These are phyloP conservation scores for Schwanniomyces polymorphus DNA, from an alignment of 805 yeast genomes.

Conservation along the genomic window DNA sequence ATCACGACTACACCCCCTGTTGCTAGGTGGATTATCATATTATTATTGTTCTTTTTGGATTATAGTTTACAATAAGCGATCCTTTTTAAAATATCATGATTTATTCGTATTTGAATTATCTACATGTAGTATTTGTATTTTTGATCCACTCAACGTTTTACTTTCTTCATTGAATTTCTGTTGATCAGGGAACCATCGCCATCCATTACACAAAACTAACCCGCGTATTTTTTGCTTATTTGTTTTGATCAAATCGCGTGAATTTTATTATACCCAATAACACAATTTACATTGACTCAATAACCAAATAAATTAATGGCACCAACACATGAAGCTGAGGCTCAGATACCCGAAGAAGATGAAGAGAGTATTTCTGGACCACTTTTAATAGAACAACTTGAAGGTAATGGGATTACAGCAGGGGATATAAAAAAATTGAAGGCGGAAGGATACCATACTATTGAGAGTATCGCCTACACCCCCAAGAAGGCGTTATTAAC, in stretches of 20 bases:
- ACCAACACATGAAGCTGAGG: constrained; percentile 1
- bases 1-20: neutral
- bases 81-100: too few relatives aligned
- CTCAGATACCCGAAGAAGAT: constrained; percentile 21
- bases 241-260: neutral
- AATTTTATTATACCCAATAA: neutral
- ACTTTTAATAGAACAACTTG: constrained; percentile 42
- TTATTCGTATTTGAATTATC: too few relatives aligned
- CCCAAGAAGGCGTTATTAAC: constrained; percentile 76
- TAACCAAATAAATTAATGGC: constrained; percentile 3
- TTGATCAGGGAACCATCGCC: neutral
- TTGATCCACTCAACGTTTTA: too few relatives aligned
- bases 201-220: neutral
- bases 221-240: neutral
- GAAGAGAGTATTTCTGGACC: constrained; percentile 42
- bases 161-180: too few relatives aligned
- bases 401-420: constrained; percentile 84
- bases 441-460: constrained; percentile 85
- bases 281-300: neutral
- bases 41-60: too few relatives aligned
- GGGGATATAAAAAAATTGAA: constrained; percentile 77
- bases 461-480: constrained; percentile 89
- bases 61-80: too few relatives aligned
- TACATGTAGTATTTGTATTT: too few relatives aligned
- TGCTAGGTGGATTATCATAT: neutral